Conservation (phyloP, 2,329 filamentous ascomycete species). For the Monosporascus cannonballus region DNA sequence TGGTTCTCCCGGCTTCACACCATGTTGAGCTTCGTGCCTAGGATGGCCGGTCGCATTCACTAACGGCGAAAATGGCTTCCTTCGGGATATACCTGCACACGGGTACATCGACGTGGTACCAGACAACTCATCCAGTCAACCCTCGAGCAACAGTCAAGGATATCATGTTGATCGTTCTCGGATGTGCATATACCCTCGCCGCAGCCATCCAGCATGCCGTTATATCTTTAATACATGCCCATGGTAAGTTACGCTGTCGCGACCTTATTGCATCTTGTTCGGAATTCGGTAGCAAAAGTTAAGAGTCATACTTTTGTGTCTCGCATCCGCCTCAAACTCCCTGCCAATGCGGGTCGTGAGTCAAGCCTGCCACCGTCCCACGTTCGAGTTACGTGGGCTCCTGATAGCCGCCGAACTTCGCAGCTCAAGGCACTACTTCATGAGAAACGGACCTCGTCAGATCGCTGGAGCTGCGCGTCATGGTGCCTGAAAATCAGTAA, state of each 20-base stretch:
- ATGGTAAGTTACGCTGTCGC: too few species aligned
- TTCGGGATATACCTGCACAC: not conserved
- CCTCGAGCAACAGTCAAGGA: too few species aligned
- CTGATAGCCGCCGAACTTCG: slow-evolving; percentile 23
- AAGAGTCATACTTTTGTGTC: slow-evolving; percentile 9
- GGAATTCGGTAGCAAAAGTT: slow-evolving; percentile 6
- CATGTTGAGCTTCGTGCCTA: not conserved
- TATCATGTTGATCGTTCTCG: too few species aligned
- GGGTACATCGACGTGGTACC: not conserved
- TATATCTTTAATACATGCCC: too few species aligned
- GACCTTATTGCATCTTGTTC: not conserved
- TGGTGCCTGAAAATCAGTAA: not conserved
- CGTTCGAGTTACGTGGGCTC: slow-evolving; percentile 1
- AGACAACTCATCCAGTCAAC: not conserved
- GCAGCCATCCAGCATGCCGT: too few species aligned
- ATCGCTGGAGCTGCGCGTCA: not conserved
- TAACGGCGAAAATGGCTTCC: not conserved
- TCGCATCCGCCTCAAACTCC: slow-evolving; percentile 16
- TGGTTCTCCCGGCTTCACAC: not conserved
- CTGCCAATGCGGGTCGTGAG: slow-evolving; percentile 12
- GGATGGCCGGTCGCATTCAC: not conserved
- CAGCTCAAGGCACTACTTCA: slow-evolving; percentile 1
- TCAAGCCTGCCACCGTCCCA: slow-evolving; percentile 8
- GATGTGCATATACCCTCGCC: too few species aligned
- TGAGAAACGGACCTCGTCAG: not conserved